Evolutionary conservation across 179 eudicot species (phyloP).

Genomic region (Carnegiea gigantea): DNA sequence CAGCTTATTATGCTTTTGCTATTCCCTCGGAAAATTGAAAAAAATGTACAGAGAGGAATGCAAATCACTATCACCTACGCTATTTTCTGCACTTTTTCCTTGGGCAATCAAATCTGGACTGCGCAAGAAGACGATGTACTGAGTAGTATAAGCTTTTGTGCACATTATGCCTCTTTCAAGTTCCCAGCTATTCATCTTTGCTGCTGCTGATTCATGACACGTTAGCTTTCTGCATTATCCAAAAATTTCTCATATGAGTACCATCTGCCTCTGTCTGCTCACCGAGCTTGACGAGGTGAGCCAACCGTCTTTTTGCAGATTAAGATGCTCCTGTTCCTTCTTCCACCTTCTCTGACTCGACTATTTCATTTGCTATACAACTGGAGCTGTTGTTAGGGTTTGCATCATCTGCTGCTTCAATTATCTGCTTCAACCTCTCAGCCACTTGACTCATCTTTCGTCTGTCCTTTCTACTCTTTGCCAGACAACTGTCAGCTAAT

Average conservation of each 20-base stretch:
- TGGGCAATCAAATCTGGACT: background rate
- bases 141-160: background rate
- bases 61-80: background rate
- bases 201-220: conserved; percentile 28
- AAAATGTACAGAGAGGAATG: background rate
- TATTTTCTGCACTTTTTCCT: background rate
- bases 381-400: conserved; percentile 28
- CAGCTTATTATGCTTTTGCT: background rate
- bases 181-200: background rate
- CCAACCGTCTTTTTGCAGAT: conserved; percentile 60
- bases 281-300: conserved; percentile 70
- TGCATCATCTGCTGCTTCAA: conserved; percentile 30
- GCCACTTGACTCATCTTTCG: conserved; percentile 83
- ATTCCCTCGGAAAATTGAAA: background rate
- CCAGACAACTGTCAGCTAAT: conserved; percentile 65
- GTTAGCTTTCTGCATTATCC: conserved; percentile 70
- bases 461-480: conserved; percentile 55
- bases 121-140: background rate
- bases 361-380: conserved; percentile 30
- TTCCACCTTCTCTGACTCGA: conserved; percentile 28
- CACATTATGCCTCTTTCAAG: no score
- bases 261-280: conserved; percentile 53
- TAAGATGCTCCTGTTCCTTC: conserved; percentile 35
- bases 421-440: conserved; percentile 51
- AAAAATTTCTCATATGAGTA: conserved; percentile 48